A percentile compares a stretch with the other conserved stretches of the same genome.
Evolutionary conservation across 371 early-diverging fungal genomes (phyloP).

Genomic region (Umbelopsis sp.): DNA sequence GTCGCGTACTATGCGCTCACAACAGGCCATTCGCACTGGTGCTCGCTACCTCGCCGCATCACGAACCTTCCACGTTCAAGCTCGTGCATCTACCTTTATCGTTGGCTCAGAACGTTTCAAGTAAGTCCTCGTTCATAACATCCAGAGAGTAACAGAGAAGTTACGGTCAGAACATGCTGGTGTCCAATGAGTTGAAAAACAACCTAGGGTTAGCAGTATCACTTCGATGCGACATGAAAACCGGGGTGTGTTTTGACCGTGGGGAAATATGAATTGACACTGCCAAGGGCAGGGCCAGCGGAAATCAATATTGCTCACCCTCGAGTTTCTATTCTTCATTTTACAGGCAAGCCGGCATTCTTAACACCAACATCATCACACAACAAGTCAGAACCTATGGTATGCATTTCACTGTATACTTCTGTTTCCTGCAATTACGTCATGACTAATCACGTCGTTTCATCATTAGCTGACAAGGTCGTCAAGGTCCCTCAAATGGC

Average conservation of each 20-base stretch:
- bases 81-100: constrained; percentile 11
- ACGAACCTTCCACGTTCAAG: constrained; percentile 13
- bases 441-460: constrained; percentile 2
- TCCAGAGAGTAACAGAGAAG: neutral
- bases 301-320: neutral
- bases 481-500: constrained; percentile 96
- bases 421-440: neutral
- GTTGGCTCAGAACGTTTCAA: constrained; percentile 14
- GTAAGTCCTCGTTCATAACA: neutral
- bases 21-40: constrained; percentile 1
- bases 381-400: constrained; percentile 17
- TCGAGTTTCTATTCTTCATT: neutral
- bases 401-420: neutral
- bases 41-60: constrained; percentile 12
- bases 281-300: neutral
- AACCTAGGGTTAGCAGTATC: neutral
- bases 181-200: neutral
- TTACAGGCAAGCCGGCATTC: neutral
- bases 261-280: neutral
- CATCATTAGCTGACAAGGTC: constrained; percentile 66
- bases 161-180: neutral
- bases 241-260: neutral
- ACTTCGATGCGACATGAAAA: neutral
- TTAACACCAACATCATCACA: constrained; percentile 3
- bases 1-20: neutral